Evolutionary conservation across 257 asterid genomes (phyloP), one percentile per base, ranked within the genome.

Genomic region (Striga asiatica): DNA sequence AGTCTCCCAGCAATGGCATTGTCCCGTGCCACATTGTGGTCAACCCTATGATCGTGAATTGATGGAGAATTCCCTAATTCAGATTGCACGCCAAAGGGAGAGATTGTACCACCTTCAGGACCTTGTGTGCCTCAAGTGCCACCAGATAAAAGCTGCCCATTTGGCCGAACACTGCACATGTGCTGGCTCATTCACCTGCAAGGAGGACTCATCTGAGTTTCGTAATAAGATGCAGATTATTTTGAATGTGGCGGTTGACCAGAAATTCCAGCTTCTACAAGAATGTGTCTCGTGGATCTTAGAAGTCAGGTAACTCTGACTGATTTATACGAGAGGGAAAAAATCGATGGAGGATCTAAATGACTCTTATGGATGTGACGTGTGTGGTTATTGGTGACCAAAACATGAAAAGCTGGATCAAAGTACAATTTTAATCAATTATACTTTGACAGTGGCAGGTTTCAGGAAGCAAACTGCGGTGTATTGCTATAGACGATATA

Each of bases 51-150:
- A 87, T 50, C 83, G 80, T 10, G 95, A 82, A 70, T 72, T 72
- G 43, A 76, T 87, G 85, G 98, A 91, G 76, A 87, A 78, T 56
- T 69, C 84, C 45, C 94, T 91, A 66, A 70, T 87, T 61, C 96
- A 91, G 73, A 80, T 80, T 53, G 69, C 82, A 42, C 78, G 96
- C 22, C 96, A 87, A 66, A 87, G 95, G 71, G 98, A 84, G 69
- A 71, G 85, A 51, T 78, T 84, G 1, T 87, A 87, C 80, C 96
- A 91, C 65, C 78, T 87, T 54, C 98, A 91, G 58, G 98, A 91
- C 69, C 67, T 91, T 56, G 85, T 84, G 62, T 91, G 98, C 84
- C 75, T 77, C 39, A 91, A 91, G 70, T 91, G 98, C 76, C 67
- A 76, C 42, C 89, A 84, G 71, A 70, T 91, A 65, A 91, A 91